Evolutionary conservation across 306 rosid species (phyloP).

Genomic region (Dryas octopetala): DNA sequence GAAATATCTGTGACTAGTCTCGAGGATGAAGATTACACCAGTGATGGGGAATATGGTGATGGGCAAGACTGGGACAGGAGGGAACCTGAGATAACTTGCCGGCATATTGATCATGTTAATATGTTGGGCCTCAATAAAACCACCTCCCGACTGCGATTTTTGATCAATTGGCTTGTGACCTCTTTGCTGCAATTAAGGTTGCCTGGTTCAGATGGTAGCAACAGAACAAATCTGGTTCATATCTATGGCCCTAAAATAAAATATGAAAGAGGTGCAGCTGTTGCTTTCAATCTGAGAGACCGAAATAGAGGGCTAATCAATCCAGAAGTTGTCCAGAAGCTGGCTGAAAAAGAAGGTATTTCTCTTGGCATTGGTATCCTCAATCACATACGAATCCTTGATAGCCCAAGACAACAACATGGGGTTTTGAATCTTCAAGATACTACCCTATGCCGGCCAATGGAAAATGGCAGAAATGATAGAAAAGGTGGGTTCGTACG

Average conservation of each 20-base stretch:
- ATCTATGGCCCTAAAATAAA: conserved; percentile 94
- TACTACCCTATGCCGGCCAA: conserved; percentile 62
- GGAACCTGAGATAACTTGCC: conserved; percentile 76
- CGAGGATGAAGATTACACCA: conserved; percentile 70
- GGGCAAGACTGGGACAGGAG: conserved; percentile 59
- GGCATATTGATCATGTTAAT: conserved; percentile 73
- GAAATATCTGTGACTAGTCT: conserved; percentile 65
- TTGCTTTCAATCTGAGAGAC: conserved; percentile 87
- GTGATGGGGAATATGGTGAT: conserved; percentile 77
- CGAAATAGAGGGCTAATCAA: conserved; percentile 59
- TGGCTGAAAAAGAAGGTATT: conserved; percentile 89
- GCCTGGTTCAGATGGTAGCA: conserved; percentile 48
- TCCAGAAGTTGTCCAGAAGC: conserved; percentile 89
- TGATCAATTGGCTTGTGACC: conserved; percentile 95
- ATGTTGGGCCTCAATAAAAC: conserved; percentile 93
- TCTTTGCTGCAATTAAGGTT: conserved; percentile 76
- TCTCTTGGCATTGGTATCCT: conserved; percentile 88
- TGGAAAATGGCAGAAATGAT: conserved; percentile 65
- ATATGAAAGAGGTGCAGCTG: conserved; percentile 94
- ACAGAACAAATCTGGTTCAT: conserved; percentile 55
- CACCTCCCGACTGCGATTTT: conserved; percentile 74
- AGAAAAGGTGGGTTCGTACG: conserved; percentile 65
- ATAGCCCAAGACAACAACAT: conserved; percentile 52
- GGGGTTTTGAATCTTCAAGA: conserved; percentile 56
- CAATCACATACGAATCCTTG: conserved; percentile 70